These are phyloP conservation scores for Fusarium penzigii DNA, from an alignment of 2,329 filamentous ascomycete genomes.

Conservation along the genomic window DNA sequence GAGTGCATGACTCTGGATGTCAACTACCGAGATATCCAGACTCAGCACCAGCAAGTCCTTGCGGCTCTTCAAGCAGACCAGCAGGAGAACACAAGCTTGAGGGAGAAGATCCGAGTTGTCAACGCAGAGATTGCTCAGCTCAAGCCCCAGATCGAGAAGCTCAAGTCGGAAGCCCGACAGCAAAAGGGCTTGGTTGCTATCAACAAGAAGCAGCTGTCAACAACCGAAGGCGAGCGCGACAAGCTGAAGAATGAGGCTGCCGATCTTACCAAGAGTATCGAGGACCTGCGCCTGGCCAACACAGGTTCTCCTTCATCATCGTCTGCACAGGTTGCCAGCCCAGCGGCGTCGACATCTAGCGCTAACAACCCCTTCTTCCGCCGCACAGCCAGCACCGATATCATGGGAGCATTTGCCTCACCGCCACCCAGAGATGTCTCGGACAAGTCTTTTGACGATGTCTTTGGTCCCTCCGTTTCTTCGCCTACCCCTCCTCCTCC, in stretches of 20 bases:
- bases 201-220: conserved; percentile 95
- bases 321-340: conserved; percentile 63
- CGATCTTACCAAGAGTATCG: conserved; percentile 63
- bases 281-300: conserved; percentile 57
- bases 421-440: conserved; percentile 49
- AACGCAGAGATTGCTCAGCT: conserved; percentile 83
- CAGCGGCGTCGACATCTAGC: conserved; percentile 66
- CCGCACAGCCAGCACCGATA: conserved; percentile 61
- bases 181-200: conserved; percentile 96
- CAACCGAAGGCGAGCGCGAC: conserved; percentile 85
- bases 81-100: conserved; percentile 81
- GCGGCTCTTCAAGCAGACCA: conserved; percentile 81
- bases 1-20: conserved; percentile 84
- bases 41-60: conserved; percentile 75
- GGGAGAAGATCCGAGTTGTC: conserved; percentile 81
- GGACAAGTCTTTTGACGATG: conserved; percentile 78
- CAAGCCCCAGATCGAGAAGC: conserved; percentile 89
- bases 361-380: conserved; percentile 96
- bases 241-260: conserved; percentile 81
- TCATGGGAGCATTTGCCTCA: conserved; percentile 55
- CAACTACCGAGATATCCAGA: conserved; percentile 76
- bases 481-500: conserved; percentile 45
- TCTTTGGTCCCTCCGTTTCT: conserved; percentile 73
- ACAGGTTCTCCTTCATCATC: conserved; percentile 50
- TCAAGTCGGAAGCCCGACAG: conserved; percentile 87